phyloP scores from a whole-genome alignment of 352 stramenopile genomes.

The Saprolegnia parasitica region DNA sequence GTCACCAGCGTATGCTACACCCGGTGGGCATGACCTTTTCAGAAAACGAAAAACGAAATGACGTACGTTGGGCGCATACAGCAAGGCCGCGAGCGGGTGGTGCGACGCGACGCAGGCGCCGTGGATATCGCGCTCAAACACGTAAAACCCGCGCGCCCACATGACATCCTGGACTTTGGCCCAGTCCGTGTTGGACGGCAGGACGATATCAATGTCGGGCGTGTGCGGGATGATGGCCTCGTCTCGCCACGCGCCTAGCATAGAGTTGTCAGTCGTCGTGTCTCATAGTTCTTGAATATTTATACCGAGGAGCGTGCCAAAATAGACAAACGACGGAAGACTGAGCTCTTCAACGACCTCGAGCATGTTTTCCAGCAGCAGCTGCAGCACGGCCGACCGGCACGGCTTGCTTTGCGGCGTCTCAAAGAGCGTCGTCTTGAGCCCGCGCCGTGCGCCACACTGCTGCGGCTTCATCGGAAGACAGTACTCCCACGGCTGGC shows the following conservation, averaged over 20 bases:
- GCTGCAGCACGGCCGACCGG: slow-evolving; percentile 1
- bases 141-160: slow-evolving; percentile 5
- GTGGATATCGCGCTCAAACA: slow-evolving; percentile 4
- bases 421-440: neutral
- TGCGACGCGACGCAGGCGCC: neutral
- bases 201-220: neutral
- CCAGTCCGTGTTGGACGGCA: slow-evolving; percentile 5
- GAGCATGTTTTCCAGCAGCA: slow-evolving; percentile 8
- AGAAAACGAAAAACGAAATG: neutral
- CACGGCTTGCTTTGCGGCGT: neutral
- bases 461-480: neutral
- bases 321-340: slow-evolving; percentile 7
- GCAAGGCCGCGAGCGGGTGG: neutral
- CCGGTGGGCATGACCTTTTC: neutral
- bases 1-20: neutral
- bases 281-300: neutral
- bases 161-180: neutral
- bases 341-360: slow-evolving; percentile 1
- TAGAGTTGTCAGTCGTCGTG: neutral
- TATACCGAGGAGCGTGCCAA: slow-evolving; percentile 4
- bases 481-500: slow-evolving; percentile 2
- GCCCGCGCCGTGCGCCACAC: neutral
- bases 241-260: neutral
- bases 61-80: neutral
- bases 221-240: slow-evolving; percentile 13